phyloP scores from a whole-genome alignment of 1,284 basidiomycete genomes.

The Mycosarcoma maydis region DNA sequence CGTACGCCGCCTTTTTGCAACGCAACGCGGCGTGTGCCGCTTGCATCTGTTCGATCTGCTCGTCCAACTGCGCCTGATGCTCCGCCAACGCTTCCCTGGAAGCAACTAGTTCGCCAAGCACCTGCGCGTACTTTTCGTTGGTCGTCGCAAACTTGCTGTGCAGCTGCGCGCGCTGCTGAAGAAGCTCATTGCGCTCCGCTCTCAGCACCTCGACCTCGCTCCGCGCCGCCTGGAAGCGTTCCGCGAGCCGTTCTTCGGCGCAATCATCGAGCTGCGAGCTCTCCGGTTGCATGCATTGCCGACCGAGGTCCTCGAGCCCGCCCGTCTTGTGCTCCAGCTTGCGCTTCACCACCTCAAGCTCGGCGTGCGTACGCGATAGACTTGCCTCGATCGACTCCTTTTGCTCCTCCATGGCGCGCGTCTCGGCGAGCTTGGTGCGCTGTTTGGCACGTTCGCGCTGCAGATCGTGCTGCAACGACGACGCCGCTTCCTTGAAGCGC shows the following conservation, averaged over 20 bases:
- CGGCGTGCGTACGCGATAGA: conserved; percentile 30
- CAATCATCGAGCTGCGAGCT: no score
- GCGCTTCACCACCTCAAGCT: conserved; percentile 39
- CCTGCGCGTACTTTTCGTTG: conserved; percentile 42
- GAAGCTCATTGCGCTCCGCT: conserved; percentile 40
- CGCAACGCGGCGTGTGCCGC: conserved; percentile 39
- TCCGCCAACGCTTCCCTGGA: conserved; percentile 37
- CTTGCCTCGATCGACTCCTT: conserved; percentile 39
- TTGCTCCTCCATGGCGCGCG: conserved; percentile 23
- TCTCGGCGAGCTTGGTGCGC: conserved; percentile 27
- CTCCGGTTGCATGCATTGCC: conserved; percentile 22
- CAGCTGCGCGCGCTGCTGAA: conserved; percentile 36
- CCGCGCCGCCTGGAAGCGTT: conserved; percentile 36
- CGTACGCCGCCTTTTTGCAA: conserved; percentile 32
- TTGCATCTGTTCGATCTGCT: conserved; percentile 54
- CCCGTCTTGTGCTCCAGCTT: conserved; percentile 44
- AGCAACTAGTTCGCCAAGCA: conserved; percentile 33
- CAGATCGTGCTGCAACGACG: conserved; percentile 41
- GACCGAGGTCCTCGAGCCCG: conserved; percentile 31
- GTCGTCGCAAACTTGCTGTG: conserved; percentile 37
- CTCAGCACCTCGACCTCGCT: conserved; percentile 40
- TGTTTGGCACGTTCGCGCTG: conserved; percentile 35
- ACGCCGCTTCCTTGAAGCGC: conserved; percentile 34
- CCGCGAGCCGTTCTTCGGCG: conserved; percentile 42
- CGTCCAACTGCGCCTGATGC: conserved; percentile 54